Percentiles rank a stretch among this genome's conserved stretches.
Conservation (phyloP, 345 rosid genomes). For the Pistacia integerrima region DNA sequence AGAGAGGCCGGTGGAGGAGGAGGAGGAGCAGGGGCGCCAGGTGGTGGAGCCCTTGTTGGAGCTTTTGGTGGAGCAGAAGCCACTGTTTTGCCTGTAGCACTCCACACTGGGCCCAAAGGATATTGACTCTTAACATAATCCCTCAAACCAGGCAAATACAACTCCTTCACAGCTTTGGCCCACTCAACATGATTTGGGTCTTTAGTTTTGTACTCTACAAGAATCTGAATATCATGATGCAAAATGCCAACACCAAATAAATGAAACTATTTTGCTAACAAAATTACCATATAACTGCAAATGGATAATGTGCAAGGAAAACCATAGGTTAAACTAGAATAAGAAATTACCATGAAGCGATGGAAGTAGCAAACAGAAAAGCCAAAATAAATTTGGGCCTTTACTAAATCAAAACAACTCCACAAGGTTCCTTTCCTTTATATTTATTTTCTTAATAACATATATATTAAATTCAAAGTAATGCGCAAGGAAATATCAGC, state of each 20-base stretch:
- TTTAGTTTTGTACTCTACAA: slow-evolving; percentile 83
- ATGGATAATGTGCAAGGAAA: background rate
- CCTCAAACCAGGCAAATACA: slow-evolving; percentile 86
- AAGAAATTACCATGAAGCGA: background rate
- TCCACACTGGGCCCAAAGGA: slow-evolving; percentile 96
- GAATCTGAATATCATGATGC: slow-evolving; percentile 50
- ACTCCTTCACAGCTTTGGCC: slow-evolving; percentile 97
- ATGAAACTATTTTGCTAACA: background rate
- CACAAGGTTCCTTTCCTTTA: background rate
- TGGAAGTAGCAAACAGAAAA: background rate
- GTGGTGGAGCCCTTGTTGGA: slow-evolving; percentile 51
- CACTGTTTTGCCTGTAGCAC: slow-evolving; percentile 52
- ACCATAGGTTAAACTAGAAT: background rate
- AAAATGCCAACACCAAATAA: slow-evolving; percentile 20
- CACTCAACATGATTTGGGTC: slow-evolving; percentile 92
- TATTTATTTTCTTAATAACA: background rate
- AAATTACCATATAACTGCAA: background rate
- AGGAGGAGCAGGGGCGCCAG: slow-evolving; percentile 83
- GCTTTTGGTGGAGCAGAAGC: slow-evolving; percentile 58
- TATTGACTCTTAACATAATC: slow-evolving; percentile 85
- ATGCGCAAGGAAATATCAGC: slow-evolving; percentile 4
- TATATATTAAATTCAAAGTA: background rate
- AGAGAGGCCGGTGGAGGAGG: slow-evolving; percentile 81
- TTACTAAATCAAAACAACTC: background rate
- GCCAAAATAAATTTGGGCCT: background rate